Base-by-base conservation (phyloP, 176 grass and related monocot species). In the Paspalum notatum region DNA sequence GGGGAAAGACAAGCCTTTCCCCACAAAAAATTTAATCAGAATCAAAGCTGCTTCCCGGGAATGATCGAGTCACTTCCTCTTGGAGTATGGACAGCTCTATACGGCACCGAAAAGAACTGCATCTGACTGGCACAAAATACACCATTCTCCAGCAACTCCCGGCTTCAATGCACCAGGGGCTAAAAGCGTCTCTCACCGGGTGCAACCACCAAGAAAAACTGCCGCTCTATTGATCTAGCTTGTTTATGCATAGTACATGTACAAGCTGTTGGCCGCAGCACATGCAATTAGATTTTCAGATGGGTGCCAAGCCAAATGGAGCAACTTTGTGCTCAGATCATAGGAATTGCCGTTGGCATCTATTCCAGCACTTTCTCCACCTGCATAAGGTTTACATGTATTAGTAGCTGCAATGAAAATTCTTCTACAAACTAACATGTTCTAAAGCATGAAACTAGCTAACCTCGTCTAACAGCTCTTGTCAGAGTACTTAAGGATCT, bases 271-370 rank as follows among this genome's bases (percentile, higher is more conserved):
- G 74, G 89, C 91, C 38, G 91, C 91, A 85, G 94, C 94, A 88
- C 94, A 97, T 6, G 91, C 94, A 87, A 97, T 91, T 84, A 88
- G 85, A 83, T 91, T 94, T 84, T 97, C 94, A 1, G 65, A 66
- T 54, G 94, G 94, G 60, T 97, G 94, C 94, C 94, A 97, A 50
- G 91, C 94, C 74, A 97, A 91, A 93, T 97, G 94, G 66, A 97
- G 91, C 79, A 97, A 89, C 78, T 94, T 97, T 66, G 89, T 97
- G 70, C 64, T 86, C 65, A 97, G 85, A 49, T 94, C 94, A 59
- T 93, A 91, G 32, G 89, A 72, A 59, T 94, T 97, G 46, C 94
- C 94, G 26, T 94, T 94, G 40, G 66, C 86, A 56, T 94, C 94
- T 76, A 89, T 82, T 81, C 73, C 91, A 45, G 78, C 80, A 69